Percentiles rank a stretch among this genome's conserved stretches.
Conservation (phyloP, 148 eudicot genomes). For the Spergularia marina region DNA sequence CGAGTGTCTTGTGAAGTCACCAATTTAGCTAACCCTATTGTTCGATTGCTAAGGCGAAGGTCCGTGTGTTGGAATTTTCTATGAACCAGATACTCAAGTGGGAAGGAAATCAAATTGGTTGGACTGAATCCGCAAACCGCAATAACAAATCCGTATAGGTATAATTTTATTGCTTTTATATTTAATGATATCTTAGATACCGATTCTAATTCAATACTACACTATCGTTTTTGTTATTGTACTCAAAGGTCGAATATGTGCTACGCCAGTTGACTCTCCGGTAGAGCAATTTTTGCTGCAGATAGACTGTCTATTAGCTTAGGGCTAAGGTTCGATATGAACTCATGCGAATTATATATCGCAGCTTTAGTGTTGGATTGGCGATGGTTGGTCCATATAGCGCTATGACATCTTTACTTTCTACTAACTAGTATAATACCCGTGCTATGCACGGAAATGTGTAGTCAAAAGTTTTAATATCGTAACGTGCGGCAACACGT, state of each 20-base stretch:
- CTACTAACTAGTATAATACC: too few species aligned
- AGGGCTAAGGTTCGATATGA: too few species aligned
- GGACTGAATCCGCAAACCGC: conserved; percentile 24
- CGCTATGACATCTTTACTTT: conserved; percentile 19
- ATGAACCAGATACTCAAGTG: conserved; percentile 28
- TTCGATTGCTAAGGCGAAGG: conserved; percentile 36
- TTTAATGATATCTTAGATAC: too few species aligned
- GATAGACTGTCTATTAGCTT: too few species aligned
- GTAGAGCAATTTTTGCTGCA: too few species aligned
- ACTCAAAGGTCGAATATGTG: too few species aligned
- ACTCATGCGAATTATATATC: conserved; percentile 22
- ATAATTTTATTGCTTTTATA: background rate
- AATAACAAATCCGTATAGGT: conserved; percentile 21
- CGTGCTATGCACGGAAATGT: too few species aligned
- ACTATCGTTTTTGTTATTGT: background rate
- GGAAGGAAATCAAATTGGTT: conserved; percentile 10
- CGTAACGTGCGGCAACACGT: too few species aligned
- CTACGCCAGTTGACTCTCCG: too few species aligned
- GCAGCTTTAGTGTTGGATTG: conserved; percentile 21
- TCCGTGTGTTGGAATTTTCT: conserved; percentile 26
- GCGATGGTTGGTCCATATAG: conserved; percentile 15
- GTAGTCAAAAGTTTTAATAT: too few species aligned
- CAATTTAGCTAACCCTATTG: background rate
- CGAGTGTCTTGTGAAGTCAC: too few species aligned
- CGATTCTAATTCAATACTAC: background rate